These are phyloP conservation scores for Chlamydomonas reinhardtii DNA, from an alignment of 163 green algal genomes.

Conservation along the genomic window DNA sequence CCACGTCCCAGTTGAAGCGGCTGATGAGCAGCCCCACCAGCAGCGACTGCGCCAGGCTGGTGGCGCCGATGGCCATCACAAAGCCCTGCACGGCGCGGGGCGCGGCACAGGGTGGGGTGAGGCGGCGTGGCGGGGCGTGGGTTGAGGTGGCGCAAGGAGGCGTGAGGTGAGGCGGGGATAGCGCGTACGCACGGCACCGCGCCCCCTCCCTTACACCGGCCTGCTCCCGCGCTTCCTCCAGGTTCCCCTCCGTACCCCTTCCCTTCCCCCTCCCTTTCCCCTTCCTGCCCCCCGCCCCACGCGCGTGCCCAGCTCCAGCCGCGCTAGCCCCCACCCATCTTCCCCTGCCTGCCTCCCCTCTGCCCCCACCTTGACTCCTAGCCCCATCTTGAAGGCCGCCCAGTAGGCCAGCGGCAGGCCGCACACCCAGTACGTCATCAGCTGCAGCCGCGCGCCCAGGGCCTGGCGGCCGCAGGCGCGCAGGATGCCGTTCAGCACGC, in stretches of 20 bases:
- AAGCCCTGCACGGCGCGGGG: background rate
- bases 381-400: constrained; percentile 26
- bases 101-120: background rate
- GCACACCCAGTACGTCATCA: constrained; percentile 40
- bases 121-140: no score
- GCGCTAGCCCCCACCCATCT: background rate
- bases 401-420: constrained; percentile 45
- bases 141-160: no score
- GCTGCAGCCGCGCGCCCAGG: constrained; percentile 34
- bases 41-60: constrained; percentile 22
- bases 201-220: no score
- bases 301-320: background rate
- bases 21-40: constrained; percentile 21
- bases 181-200: no score
- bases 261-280: no score
- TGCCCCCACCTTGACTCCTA: background rate
- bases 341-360: background rate
- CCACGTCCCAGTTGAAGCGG: constrained; percentile 38
- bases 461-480: constrained; percentile 45
- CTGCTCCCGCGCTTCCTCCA: no score
- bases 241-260: no score
- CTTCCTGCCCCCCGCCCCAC: no score
- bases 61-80: constrained; percentile 22
- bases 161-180: no score
- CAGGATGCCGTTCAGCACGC: constrained; percentile 46